Percentiles rank a stretch among this genome's conserved stretches.
Conservation (phyloP, 768 basidiomycete genomes). For the Postia placenta region DNA sequence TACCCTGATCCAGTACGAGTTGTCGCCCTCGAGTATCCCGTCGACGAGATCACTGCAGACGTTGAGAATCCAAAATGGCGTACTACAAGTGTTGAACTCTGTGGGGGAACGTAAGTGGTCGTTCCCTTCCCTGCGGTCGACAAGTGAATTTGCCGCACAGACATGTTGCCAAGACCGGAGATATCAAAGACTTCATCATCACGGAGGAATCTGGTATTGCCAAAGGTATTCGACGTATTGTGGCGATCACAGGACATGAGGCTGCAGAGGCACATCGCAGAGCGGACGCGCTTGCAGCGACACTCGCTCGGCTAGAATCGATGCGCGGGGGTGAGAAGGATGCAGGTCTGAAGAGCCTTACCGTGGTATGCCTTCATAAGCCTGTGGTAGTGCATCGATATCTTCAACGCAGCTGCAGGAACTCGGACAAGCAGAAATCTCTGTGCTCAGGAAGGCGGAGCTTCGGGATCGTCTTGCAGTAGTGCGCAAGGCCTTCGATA, state of each 20-base stretch:
- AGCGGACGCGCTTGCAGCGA: constrained; percentile 55
- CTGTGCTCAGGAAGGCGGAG: constrained; percentile 73
- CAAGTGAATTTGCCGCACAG: constrained; percentile 29
- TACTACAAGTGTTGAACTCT: constrained; percentile 90
- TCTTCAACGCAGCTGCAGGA: constrained; percentile 46
- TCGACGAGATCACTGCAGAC: constrained; percentile 82
- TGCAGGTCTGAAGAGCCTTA: constrained; percentile 74
- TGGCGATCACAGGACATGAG: constrained; percentile 92
- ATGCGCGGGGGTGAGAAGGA: constrained; percentile 79
- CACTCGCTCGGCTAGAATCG: constrained; percentile 55
- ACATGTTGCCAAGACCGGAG: constrained; percentile 93
- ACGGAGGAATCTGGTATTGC: constrained; percentile 96
- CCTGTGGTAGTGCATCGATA: neutral
- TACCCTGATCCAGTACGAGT: constrained; percentile 98
- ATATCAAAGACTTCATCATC: constrained; percentile 95
- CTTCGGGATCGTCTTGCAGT: constrained; percentile 67
- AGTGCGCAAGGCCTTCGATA: constrained; percentile 80
- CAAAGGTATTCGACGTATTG: constrained; percentile 93
- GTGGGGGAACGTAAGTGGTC: constrained; percentile 86
- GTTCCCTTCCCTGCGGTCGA: neutral
- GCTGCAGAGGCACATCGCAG: constrained; percentile 74
- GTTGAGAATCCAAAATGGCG: constrained; percentile 90
- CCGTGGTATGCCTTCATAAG: constrained; percentile 45
- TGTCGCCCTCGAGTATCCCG: constrained; percentile 81
- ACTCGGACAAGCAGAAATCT: constrained; percentile 85